Conservation (phyloP, 371 early-diverging fungal species). For the Rhizopus delemar region DNA sequence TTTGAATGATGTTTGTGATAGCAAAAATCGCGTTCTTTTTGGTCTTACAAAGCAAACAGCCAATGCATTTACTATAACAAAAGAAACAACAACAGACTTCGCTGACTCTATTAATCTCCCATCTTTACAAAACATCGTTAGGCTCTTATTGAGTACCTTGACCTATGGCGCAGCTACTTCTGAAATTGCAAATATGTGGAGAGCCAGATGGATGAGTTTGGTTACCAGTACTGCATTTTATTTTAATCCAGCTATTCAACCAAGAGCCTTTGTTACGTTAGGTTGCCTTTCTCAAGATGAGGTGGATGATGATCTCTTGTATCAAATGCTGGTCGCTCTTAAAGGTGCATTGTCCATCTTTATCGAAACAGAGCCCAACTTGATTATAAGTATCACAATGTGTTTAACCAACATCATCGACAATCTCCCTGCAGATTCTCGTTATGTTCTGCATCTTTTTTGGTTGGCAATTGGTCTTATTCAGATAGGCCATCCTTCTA, state of each 20-base stretch:
- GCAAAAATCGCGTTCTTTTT: slow-evolving; percentile 77
- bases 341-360: slow-evolving; percentile 82
- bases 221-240: slow-evolving; percentile 92
- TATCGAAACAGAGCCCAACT: slow-evolving; percentile 73
- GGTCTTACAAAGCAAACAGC: slow-evolving; percentile 74
- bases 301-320: slow-evolving; percentile 84
- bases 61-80: slow-evolving; percentile 71
- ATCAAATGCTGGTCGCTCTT: slow-evolving; percentile 85
- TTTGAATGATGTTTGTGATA: slow-evolving; percentile 74
- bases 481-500: slow-evolving; percentile 81
- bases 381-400: slow-evolving; percentile 83
- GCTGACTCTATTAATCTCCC: slow-evolving; percentile 69
- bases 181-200: slow-evolving; percentile 78
- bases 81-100: slow-evolving; percentile 66
- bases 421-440: slow-evolving; percentile 73
- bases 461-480: slow-evolving; percentile 88
- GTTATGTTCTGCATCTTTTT: slow-evolving; percentile 79
- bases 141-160: slow-evolving; percentile 77
- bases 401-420: slow-evolving; percentile 85
- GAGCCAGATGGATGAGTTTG: slow-evolving; percentile 89
- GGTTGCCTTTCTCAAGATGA: slow-evolving; percentile 87
- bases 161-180: slow-evolving; percentile 71
- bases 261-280: slow-evolving; percentile 91
- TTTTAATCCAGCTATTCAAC: slow-evolving; percentile 90
- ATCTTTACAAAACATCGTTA: slow-evolving; percentile 79